Conservation (phyloP, 2,329 filamentous ascomycete genomes). For the Diplodia corticola region DNA sequence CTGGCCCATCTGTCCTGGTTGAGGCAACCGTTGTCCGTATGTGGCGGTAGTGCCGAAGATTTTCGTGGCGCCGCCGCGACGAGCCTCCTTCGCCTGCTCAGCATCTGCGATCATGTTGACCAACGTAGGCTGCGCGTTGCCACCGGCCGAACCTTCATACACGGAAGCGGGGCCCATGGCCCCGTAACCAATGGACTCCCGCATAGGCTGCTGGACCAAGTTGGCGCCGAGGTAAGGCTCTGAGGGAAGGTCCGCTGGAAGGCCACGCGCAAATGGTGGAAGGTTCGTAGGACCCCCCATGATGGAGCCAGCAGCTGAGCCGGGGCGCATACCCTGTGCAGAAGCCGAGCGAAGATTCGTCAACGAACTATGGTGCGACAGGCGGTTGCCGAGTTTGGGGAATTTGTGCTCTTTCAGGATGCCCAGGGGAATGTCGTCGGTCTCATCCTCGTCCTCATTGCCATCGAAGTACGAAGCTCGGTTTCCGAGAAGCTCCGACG, state of each 20-base stretch:
- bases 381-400: slow-evolving; percentile 27
- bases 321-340: slow-evolving; percentile 13
- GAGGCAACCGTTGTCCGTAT: slow-evolving; percentile 19
- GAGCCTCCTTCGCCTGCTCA: slow-evolving; percentile 35
- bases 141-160: slow-evolving; percentile 34
- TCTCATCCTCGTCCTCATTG: slow-evolving; percentile 18
- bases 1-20: slow-evolving; percentile 4
- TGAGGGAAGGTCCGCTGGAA: slow-evolving; percentile 33
- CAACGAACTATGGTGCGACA: slow-evolving; percentile 14
- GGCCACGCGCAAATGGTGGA: slow-evolving; percentile 38
- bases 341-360: slow-evolving; percentile 19
- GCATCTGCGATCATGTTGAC: slow-evolving; percentile 41
- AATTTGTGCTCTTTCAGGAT: slow-evolving; percentile 41
- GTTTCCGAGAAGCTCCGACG: slow-evolving; percentile 17
- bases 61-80: slow-evolving; percentile 21
- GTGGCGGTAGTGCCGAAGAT: slow-evolving; percentile 2
- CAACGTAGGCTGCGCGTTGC: slow-evolving; percentile 37
- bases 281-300: slow-evolving; percentile 26
- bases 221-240: slow-evolving; percentile 39
- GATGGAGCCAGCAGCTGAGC: slow-evolving; percentile 5
- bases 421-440: slow-evolving; percentile 41
- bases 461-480: neutral
- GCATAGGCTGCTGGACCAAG: slow-evolving; percentile 35
- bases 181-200: slow-evolving; percentile 36
- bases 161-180: slow-evolving; percentile 34